Base-by-base conservation (phyloP, 1,284 basidiomycete genomes). In the Ganoderma lingzhi region DNA sequence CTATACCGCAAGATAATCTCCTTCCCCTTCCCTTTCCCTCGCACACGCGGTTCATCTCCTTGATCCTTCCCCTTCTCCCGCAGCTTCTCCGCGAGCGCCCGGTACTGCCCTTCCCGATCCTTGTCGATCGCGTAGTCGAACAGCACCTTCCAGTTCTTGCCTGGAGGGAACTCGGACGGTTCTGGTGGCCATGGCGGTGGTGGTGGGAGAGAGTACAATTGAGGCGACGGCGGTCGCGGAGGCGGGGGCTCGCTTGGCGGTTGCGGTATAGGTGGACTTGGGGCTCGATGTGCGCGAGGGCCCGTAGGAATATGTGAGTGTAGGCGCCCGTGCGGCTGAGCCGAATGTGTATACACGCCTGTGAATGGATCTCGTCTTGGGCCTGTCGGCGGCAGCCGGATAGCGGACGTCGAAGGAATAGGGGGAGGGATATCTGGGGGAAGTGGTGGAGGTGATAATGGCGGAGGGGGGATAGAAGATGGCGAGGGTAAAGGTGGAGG, bases 11-110 rank as follows among this genome's bases (percentile, higher is more conserved):
- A 76, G 62, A 93, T 77, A 53, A 83, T 80, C 78, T 91, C 89
- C 77, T 87, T 89, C 10, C 87, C 89, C 72, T 89, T 89, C 9
- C 83, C 86, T 76, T 90, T 92, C 6, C 88, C 87, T 70, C 84
- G 87, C 17, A 91, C 84, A 66, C 89, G 83, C 65, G 83, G 80
- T 70, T 84, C 82, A 23, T 75, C 69, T 3, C 76, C 76, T 60
- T 75, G 70, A 14, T 80, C 79, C 32, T 81, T 77, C 0, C 75
- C 75, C 58, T 78, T 81, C 66, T 84, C 78, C 37, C 86, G 83
- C 37, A 90, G 80, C 73, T 84, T 85, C 71, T 90, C 88, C 32
- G 90, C 83, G 17, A 91, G 80, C 10, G 78, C 74, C 19, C 85
- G 86, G 70, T 85, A 84, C 75, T 79, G 74, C 53, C 81, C 80